A percentile compares a stretch with the other conserved stretches of the same genome.
These are phyloP conservation scores for Leersia perrieri DNA, from an alignment of 176 grass and related monocot species.

Conservation along the genomic window DNA sequence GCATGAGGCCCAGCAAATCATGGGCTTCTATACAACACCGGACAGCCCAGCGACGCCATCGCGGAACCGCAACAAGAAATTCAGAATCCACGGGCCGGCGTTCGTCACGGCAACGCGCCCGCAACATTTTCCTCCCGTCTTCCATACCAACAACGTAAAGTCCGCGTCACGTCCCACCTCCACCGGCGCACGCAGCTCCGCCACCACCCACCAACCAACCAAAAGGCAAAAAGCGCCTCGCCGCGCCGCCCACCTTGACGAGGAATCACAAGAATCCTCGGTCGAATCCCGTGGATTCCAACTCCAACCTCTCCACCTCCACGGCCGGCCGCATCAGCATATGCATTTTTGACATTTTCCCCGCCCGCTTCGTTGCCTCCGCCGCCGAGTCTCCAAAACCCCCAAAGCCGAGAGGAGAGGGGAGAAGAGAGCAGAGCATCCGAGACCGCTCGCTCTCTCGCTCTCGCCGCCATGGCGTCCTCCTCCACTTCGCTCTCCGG, in stretches of 20 bases:
- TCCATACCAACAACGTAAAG: not conserved
- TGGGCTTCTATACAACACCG: too few species aligned
- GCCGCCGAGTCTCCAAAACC: not conserved
- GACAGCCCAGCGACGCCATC: not conserved
- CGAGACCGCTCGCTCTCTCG: not conserved
- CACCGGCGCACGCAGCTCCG: not conserved
- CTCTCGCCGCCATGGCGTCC: conserved; percentile 15
- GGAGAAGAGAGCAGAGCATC: not conserved
- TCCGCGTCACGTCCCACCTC: not conserved
- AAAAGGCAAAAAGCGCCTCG: not conserved
- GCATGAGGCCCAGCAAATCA: too few species aligned
- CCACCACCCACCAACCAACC: not conserved
- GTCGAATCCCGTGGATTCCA: not conserved
- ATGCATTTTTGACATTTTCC: too few species aligned
- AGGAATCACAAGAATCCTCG: not conserved
- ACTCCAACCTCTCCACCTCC: too few species aligned
- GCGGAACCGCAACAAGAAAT: not conserved
- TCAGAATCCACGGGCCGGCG: not conserved
- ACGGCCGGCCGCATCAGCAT: not conserved
- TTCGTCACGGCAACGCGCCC: not conserved
- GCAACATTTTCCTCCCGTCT: too few species aligned
- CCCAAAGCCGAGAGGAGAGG: not conserved
- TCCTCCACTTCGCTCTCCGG: conserved; percentile 14
- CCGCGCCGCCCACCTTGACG: not conserved
- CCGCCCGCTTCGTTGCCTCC: conserved; percentile 8